A percentile compares a stretch with the other conserved stretches of the same genome.
phyloP scores from a whole-genome alignment of 202 grass and related monocot genomes.

The Bolboschoenoplectus hybrid region DNA sequence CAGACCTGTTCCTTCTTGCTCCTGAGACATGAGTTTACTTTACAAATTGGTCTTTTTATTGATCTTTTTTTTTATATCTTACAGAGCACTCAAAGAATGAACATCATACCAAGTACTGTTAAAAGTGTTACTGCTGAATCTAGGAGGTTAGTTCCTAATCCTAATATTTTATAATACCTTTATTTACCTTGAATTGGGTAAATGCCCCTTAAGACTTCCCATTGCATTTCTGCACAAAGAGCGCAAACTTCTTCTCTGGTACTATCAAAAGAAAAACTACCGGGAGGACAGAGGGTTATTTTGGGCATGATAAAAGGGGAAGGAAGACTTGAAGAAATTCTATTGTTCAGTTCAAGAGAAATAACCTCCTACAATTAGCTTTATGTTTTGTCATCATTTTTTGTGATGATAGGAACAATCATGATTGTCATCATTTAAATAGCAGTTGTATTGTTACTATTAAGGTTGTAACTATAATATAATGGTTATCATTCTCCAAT shows the following conservation, averaged over 20 bases:
- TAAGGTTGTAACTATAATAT: not conserved
- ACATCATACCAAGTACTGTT: slow-evolving; percentile 42
- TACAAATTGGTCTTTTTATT: not conserved
- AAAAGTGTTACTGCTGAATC: slow-evolving; percentile 52
- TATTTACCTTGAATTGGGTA: slow-evolving; percentile 26
- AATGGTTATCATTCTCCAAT: not conserved
- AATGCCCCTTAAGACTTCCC: not conserved
- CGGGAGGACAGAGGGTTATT: not conserved
- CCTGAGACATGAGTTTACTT: not conserved
- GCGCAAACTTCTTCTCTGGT: not conserved
- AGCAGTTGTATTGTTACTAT: not conserved
- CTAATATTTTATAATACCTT: slow-evolving; percentile 23
- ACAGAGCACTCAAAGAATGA: slow-evolving; percentile 55
- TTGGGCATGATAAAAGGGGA: not conserved
- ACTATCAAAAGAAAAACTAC: not conserved
- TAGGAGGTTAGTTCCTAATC: slow-evolving; percentile 58
- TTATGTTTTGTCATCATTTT: not conserved
- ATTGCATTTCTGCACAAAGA: not conserved
- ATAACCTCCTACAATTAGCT: not conserved
- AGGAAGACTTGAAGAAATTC: not conserved
- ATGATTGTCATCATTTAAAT: not conserved
- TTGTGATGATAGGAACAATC: not conserved
- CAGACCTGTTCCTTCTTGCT: slow-evolving; percentile 25
- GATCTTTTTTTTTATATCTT: not conserved
- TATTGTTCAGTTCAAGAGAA: slow-evolving; percentile 7